phyloP scores from a whole-genome alignment of 768 basidiomycete species.

The Phylloporus sp. region DNA sequence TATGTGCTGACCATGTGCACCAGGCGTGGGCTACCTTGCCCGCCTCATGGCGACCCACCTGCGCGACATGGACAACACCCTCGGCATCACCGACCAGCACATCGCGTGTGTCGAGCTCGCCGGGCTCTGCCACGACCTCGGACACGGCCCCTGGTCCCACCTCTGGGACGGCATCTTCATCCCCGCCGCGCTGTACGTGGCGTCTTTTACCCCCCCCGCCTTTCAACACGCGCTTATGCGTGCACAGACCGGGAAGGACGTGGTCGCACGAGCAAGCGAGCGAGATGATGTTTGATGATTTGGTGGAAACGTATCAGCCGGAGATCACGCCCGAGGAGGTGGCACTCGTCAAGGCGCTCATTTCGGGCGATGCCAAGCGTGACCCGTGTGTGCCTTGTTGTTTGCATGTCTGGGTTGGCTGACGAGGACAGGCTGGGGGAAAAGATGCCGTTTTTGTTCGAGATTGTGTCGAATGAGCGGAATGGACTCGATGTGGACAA shows the following conservation, averaged over 20 bases:
- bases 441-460: constrained; percentile 74
- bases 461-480: constrained; percentile 77
- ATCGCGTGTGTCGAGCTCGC: constrained; percentile 76
- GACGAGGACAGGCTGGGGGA: constrained; percentile 21
- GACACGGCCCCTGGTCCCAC: constrained; percentile 84
- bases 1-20: constrained; percentile 1
- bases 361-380: constrained; percentile 53
- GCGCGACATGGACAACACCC: constrained; percentile 51
- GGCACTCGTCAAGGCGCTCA: constrained; percentile 71
- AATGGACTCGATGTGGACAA: constrained; percentile 89
- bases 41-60: constrained; percentile 59
- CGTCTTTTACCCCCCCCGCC: background rate
- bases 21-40: constrained; percentile 75
- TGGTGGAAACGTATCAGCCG: constrained; percentile 55
- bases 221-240: background rate
- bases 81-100: constrained; percentile 68
- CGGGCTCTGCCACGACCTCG: constrained; percentile 80
- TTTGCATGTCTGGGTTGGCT: background rate
- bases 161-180: constrained; percentile 79
- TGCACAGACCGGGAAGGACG: constrained; percentile 37
- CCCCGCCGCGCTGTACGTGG: constrained; percentile 55
- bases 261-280: constrained; percentile 83
- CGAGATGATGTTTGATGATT: constrained; percentile 76
- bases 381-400: constrained; percentile 44
- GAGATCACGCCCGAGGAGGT: constrained; percentile 47